phyloP scores from a whole-genome alignment of 2,329 filamentous ascomycete species.

The Botryosphaeria dothidea region DNA sequence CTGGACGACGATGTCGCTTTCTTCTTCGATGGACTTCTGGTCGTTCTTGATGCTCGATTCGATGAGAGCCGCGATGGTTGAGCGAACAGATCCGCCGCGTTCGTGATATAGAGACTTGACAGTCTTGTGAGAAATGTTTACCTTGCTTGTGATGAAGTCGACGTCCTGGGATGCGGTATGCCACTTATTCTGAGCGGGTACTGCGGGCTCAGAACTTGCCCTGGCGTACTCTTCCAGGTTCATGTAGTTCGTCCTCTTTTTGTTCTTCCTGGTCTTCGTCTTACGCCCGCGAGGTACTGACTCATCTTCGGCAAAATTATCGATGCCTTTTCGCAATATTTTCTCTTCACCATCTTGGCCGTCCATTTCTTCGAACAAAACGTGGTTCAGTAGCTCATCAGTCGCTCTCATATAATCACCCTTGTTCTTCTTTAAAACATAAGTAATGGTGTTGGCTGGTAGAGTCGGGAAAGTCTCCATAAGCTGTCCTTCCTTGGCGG shows the following conservation, averaged over 20 bases:
- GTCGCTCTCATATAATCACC: conserved; percentile 70
- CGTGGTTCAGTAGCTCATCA: conserved; percentile 77
- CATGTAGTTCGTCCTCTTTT: conserved; percentile 35
- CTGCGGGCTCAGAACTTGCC: conserved; percentile 23
- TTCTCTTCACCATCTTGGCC: conserved; percentile 47
- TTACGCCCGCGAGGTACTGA: conserved; percentile 44
- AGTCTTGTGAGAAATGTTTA: conserved; percentile 46
- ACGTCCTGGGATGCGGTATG: conserved; percentile 57
- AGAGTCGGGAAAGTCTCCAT: conserved; percentile 71
- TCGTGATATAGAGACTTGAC: conserved; percentile 61
- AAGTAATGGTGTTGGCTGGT: conserved; percentile 64
- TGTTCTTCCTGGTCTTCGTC: conserved; percentile 47
- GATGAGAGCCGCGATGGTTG: conserved; percentile 58
- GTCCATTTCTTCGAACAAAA: conserved; percentile 71
- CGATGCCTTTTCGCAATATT: conserved; percentile 68
- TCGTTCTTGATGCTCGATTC: conserved; percentile 43
- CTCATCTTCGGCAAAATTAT: conserved; percentile 70
- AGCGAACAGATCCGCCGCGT: conserved; percentile 56
- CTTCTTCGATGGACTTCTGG: conserved; percentile 22
- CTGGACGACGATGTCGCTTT: conserved; percentile 46
- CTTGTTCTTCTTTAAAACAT: conserved; percentile 66
- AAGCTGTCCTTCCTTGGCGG: conserved; percentile 64
- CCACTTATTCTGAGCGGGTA: conserved; percentile 56
- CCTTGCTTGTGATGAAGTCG: conserved; percentile 59
- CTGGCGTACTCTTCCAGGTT: conserved; percentile 29